phyloP scores from a whole-genome alignment of 768 basidiomycete species.

The Trichaptum fuscoviolaceum region DNA sequence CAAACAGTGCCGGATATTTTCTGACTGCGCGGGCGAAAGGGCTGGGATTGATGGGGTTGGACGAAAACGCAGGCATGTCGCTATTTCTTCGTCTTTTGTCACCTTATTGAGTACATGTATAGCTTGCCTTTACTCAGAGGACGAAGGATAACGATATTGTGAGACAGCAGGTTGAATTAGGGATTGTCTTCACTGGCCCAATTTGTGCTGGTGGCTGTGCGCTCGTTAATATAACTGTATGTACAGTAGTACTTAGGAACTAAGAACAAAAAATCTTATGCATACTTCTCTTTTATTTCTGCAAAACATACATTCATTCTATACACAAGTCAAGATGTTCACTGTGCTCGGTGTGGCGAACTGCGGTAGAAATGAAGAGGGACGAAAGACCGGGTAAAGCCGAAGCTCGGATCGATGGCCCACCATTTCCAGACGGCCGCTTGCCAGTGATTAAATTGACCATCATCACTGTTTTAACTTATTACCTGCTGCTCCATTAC shows the following conservation, averaged over 20 bases:
- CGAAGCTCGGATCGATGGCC: background rate
- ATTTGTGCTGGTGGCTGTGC: background rate
- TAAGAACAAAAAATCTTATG: no score
- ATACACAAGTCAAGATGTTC: no score
- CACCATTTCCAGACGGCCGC: background rate
- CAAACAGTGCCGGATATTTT: slow-evolving; percentile 70
- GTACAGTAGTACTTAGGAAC: no score
- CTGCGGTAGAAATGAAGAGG: no score
- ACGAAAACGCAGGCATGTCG: slow-evolving; percentile 47
- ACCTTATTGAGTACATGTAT: background rate
- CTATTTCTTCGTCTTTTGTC: background rate
- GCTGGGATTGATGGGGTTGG: slow-evolving; percentile 39
- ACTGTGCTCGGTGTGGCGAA: no score
- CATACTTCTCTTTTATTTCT: no score
- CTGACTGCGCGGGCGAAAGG: slow-evolving; percentile 40
- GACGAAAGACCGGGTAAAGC: background rate
- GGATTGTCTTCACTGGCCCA: background rate
- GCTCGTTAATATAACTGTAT: background rate
- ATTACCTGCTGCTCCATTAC: background rate
- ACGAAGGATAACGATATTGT: background rate
- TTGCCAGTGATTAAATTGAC: background rate
- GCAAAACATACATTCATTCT: no score
- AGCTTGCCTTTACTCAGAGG: background rate
- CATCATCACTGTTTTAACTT: background rate
- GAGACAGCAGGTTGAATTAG: background rate